Base-by-base conservation (phyloP, 768 basidiomycete species). In the Amanita exitialis region DNA sequence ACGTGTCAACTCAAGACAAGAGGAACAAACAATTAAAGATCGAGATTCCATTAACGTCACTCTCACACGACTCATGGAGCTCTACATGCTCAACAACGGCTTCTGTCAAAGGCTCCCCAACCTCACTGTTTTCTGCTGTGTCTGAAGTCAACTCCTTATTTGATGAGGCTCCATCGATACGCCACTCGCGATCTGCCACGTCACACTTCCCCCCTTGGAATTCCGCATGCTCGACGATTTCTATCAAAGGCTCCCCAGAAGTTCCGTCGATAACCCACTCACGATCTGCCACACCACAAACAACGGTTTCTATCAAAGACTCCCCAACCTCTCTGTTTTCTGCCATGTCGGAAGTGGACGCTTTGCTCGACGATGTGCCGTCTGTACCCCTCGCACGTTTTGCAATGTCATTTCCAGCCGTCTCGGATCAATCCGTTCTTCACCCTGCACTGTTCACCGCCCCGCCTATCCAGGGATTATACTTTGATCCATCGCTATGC, bases 391-490 rank as follows among this genome's bases (percentile, higher is more conserved):
- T 2, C 2, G 7, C 44, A 6, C 1, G 15, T 21, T 6, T 39
- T 18, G 36, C 49, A 38, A 50, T 28, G 41, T 50, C 49, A 50
- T 15, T 38, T 6, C 18, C 27, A 1, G 12, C n/a, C 21, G 15
- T 16, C 27, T 27, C 38, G 30, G 27, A 25, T 15, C 28, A 16
- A 16, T 10, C 32, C 38, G 10, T 12, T n/a, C 10, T 27, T 25
- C 9, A n/a, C 3, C 54, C 57, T 35, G 70, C 58, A 62, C 66
- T 44, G 51, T 69, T 71, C 18, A 63, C 58, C 12, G 69, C 69
- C 0, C 83, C 84, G 7, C 70, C 75, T 7, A 83, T 88, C 42
- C 76, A 75, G 0, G 86, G 86, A 0, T 73, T 89, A 2, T 82
- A 75, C 64, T 79, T 82, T 59, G 61, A 74, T 30, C 80, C 83